Base-by-base conservation (phyloP, 306 rosid genomes). In the Lotus japonicus region DNA sequence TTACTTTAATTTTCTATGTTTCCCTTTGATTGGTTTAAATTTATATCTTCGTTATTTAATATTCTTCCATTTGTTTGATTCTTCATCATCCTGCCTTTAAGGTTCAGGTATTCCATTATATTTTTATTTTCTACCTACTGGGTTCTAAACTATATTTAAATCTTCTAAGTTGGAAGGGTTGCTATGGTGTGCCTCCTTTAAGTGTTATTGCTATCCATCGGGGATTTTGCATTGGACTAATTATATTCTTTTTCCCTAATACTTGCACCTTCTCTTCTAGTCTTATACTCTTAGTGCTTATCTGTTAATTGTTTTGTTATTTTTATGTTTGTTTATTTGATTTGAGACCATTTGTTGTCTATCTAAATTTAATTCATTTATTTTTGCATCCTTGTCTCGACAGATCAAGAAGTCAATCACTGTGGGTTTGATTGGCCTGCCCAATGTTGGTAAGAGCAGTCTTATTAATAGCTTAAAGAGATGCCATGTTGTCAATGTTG, bases 361-460 rank as follows among this genome's bases (percentile, higher is more conserved):
- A 13, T 39, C 26, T 70, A n/a, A n/a, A n/a, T n/a, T n/a, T n/a
- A n/a, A n/a, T n/a, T 77, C 15, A 49, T 58, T 61, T 43, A 38
- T 41, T 72, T 72, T 56, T 64, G 68, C 23, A 15, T 57, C 52
- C 31, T 49, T 74, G 8, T 60, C 51, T 63, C 74, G 77, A 36
- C 91, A 95, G 99, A 85, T 95, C 79, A 95, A 95, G 74, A 95
- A 79, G 81, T 87, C 97, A 14, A 95, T 78, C 51, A 95, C 99
- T 2, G 97, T 95, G 59, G 99, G 99, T 64, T 72, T 95, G 58
- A 83, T 95, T 67, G 99, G 97, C 58, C 76, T 95, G 58, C 99
- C 99, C 15, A 95, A 95, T 81, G 99, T 95, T 66, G 99, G 99
- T 26, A 95, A 95, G 79, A 95, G 99, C 74, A 95, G 99, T 73